Percentiles rank a stretch among this genome's conserved stretches.
Evolutionary conservation across 345 rosid genomes (phyloP).

Genomic region (Rhodamnia argentea): DNA sequence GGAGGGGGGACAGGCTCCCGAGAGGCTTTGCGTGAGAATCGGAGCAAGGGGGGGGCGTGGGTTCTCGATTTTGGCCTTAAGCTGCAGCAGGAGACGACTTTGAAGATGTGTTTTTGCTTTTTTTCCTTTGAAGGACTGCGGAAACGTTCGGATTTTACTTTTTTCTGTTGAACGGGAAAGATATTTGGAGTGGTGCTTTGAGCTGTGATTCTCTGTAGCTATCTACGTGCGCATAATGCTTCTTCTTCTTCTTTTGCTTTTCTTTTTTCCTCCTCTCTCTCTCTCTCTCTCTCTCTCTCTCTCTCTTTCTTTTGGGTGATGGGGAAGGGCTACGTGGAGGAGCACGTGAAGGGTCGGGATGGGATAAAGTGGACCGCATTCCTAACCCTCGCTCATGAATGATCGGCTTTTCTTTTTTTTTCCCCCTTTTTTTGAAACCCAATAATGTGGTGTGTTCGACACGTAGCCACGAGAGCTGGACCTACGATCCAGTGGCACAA

Average conservation of each 20-base stretch:
- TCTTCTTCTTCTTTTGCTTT: background rate
- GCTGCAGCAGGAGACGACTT: background rate
- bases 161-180: background rate
- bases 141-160: background rate
- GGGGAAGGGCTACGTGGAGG: background rate
- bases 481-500: background rate
- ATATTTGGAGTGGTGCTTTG: background rate
- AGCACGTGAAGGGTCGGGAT: background rate
- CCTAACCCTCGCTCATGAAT: background rate
- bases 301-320: background rate
- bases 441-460: background rate
- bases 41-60: background rate
- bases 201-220: background rate
- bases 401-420: too few species aligned
- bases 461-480: background rate
- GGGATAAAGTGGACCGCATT: background rate
- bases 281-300: background rate
- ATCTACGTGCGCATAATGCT: background rate
- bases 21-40: background rate
- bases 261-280: too few species aligned
- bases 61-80: background rate
- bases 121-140: background rate
- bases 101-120: background rate
- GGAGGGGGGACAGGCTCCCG: background rate
- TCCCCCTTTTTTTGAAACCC: too few species aligned